Base-by-base conservation (phyloP, 2,329 filamentous ascomycete species). In the Orbilia brochopaga region DNA sequence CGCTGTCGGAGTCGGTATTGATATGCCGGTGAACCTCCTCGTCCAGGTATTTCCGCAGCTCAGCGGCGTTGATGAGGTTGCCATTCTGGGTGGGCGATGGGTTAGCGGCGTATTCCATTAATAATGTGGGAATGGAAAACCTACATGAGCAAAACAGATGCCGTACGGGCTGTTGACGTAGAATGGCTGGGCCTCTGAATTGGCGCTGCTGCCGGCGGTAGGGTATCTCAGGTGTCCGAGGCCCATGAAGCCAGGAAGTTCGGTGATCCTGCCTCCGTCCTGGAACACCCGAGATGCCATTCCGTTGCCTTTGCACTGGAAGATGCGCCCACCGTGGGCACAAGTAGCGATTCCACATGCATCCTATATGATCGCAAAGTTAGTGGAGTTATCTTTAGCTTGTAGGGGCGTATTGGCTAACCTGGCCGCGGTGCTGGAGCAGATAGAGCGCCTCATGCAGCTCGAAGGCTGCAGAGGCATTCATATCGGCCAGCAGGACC, bases 81-180 rank as follows among this genome's bases (percentile, higher is more conserved):
- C 92, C 92, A 78, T 96, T 96, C 81, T 94, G 42, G 19, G 88
- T 58, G 32, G 23, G 7, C n/a, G 11, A 42, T 17, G 6, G 8
- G 19, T 61, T 55, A 67, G 57, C 17, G 13, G 27, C 11, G 19
- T 21, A 46, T 19, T 23, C 4, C 10, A 4, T 2, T 15, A 17
- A 23, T 23, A 8, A 24, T 44, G 21, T 44, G 17, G 27, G 4
- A 0, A 19, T 52, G 13, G 27, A 19, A 8, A 46, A 60, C 61
- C 48, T 74, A 77, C 76, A 70, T 77, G 76, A 21, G 88, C 85
- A 78, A 94, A 85, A 77, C 85, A 90, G 76, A 95, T 89, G 53
- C 91, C 91, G 78, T 91, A 94, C 0, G 90, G 91, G 66, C 85
- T 86, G 82, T 96, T 96, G 77, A 94, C 91, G 78, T 94, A 96